Evolutionary conservation across 495 filamentous ascomycete species (phyloP), one percentile per base, ranked within the genome.

Genomic region (Physcia stellaris): DNA sequence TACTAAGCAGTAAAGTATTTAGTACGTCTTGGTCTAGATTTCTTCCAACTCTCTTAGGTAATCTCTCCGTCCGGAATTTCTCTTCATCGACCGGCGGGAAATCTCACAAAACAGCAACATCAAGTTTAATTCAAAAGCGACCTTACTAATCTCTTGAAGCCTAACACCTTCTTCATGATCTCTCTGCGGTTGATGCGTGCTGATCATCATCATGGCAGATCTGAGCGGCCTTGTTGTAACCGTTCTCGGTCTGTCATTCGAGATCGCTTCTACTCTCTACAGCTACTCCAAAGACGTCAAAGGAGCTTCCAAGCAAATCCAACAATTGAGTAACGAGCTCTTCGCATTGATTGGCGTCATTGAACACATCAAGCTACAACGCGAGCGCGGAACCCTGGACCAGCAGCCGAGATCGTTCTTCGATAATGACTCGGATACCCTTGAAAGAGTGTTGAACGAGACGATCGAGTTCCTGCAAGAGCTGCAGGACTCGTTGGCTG

Each of bases 331-430:
- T 20, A 39, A 39, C 26, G 41, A 43, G 35, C 26, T 43, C 11
- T 43, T 39, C 12, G 35, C 22, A 15, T 20, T 43, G 6, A 27
- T 43, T 15, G 41, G 41, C 1, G 35, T 24, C n/a, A 20, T 43
- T 30, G 41, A 43, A 35, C 41, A 43, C 10, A 18, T 40, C 4
- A 43, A 43, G 13, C 23, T 19, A 20, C 41, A 40, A 21, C 41
- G 21, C 17, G 37, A 32, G 20, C 24, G 23, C 19, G 19, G 5
- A 33, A 18, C 15, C 19, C 18, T 22, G 18, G 34, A 19, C 11
- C 5, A 37, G 17, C 19, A 5, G 9, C 17, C 34, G 11, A 11
- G 18, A 5, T 22, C 34, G 11, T 10, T 40, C 6, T 20, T 10
- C 4, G 36, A 39, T 10, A 12, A 13, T 6, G 13, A 32, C 15